Evolutionary conservation across 2,329 filamentous ascomycete species (phyloP).

Genomic region (Alternaria viburni): DNA sequence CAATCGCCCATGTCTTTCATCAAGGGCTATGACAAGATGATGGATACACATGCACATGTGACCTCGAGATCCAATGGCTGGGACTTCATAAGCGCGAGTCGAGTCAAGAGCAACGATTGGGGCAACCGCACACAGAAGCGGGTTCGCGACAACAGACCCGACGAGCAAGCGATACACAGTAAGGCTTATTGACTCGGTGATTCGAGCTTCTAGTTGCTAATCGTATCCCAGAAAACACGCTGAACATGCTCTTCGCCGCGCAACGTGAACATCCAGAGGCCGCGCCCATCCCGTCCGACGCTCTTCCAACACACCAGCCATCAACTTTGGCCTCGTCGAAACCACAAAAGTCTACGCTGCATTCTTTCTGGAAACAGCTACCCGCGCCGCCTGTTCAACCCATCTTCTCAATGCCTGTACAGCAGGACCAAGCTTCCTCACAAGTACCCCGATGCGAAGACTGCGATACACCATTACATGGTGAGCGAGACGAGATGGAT

Average conservation of each 20-base stretch:
- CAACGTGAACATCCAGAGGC: constrained; percentile 45
- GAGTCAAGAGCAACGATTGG: constrained; percentile 50
- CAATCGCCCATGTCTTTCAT: constrained; percentile 35
- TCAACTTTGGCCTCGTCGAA: constrained; percentile 12
- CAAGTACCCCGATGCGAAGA: constrained; percentile 50
- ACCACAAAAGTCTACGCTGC: constrained; percentile 54
- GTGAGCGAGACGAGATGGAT: constrained; percentile 44
- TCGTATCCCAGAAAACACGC: constrained; percentile 50
- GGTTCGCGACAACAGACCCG: constrained; percentile 63
- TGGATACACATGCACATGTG: constrained; percentile 31
- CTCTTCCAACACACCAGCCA: constrained; percentile 17
- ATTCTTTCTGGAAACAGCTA: constrained; percentile 55
- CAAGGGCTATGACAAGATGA: constrained; percentile 24
- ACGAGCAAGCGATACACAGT: constrained; percentile 64
- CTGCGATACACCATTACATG: constrained; percentile 48
- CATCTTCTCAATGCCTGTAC: constrained; percentile 21
- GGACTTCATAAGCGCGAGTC: constrained; percentile 34
- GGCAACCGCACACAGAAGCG: constrained; percentile 65
- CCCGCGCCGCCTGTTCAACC: constrained; percentile 39
- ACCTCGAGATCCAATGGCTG: constrained; percentile 22
- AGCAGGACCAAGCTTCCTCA: constrained; percentile 3
- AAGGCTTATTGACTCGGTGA: constrained; percentile 2
- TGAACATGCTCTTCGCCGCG: constrained; percentile 54
- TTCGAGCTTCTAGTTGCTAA: neutral
- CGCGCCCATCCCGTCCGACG: constrained; percentile 35